Percentiles rank a stretch among this genome's conserved stretches.
These are phyloP conservation scores for Musa itinerans DNA, from an alignment of 176 grass and related monocot species.

Conservation along the genomic window DNA sequence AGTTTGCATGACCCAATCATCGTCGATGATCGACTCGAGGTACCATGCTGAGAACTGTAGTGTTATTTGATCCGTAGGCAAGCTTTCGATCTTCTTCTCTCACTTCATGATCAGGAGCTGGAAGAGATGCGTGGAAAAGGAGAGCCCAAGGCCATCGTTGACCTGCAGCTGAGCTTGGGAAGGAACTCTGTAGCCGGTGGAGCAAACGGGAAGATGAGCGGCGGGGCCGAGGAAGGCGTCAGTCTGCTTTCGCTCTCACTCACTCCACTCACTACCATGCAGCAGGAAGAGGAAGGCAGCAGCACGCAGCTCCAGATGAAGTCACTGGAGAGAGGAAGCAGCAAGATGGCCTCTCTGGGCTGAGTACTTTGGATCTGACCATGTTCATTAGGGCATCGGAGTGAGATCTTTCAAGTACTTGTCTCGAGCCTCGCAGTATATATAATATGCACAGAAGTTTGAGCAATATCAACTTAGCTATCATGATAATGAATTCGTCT, in stretches of 20 bases:
- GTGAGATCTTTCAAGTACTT: conserved; percentile 21
- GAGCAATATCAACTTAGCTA: background rate
- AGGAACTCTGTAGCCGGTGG: background rate
- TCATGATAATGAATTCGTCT: no score
- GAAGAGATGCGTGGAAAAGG: background rate
- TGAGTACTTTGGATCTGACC: conserved; percentile 18
- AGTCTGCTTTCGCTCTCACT: background rate
- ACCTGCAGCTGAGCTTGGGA: conserved; percentile 4
- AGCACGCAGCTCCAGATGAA: background rate
- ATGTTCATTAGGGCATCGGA: conserved; percentile 8
- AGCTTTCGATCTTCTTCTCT: no score
- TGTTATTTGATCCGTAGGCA: no score
- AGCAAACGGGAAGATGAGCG: background rate
- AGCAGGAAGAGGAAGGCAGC: background rate
- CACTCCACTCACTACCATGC: background rate
- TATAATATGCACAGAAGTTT: background rate
- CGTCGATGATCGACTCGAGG: conserved; percentile 19
- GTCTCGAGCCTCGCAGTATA: background rate
- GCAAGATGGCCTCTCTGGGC: background rate
- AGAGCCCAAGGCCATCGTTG: background rate
- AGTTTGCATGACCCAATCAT: conserved; percentile 30
- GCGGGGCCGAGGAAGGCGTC: no score
- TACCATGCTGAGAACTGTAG: background rate
- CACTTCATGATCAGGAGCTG: background rate
- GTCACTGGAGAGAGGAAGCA: background rate